These are phyloP conservation scores for Venturia nashicola DNA, from an alignment of 2,329 filamentous ascomycete genomes.

Conservation along the genomic window DNA sequence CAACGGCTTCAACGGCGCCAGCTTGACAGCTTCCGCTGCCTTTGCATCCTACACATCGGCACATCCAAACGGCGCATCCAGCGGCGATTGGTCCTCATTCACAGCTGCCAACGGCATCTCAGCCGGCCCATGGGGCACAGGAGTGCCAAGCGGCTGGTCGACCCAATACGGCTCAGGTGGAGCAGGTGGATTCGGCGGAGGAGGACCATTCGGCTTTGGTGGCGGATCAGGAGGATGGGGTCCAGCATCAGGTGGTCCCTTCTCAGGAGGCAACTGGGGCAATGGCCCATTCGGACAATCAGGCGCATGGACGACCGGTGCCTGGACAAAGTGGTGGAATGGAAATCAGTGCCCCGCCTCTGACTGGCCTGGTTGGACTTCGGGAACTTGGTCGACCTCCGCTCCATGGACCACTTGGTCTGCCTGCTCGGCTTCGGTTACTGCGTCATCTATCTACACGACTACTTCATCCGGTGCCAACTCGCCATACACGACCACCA, in stretches of 20 bases:
- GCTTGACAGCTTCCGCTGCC: neutral
- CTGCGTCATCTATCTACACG: slow-evolving; percentile 10
- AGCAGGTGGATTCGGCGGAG: neutral
- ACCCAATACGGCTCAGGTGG: slow-evolving; percentile 4
- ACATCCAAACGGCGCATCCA: slow-evolving; percentile 2
- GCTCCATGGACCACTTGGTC: slow-evolving; percentile 12
- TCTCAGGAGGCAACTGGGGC: neutral
- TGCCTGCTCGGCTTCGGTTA: slow-evolving; percentile 9
- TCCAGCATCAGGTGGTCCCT: neutral
- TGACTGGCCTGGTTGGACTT: slow-evolving; percentile 11
- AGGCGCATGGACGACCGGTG: slow-evolving; percentile 11
- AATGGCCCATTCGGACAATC: slow-evolving; percentile 6
- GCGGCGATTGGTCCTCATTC: slow-evolving; percentile 8
- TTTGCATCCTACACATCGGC: slow-evolving; percentile 4
- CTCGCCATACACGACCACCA: slow-evolving; percentile 6
- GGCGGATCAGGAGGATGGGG: slow-evolving; percentile 10
- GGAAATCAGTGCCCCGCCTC: slow-evolving; percentile 8
- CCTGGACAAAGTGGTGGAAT: slow-evolving; percentile 11
- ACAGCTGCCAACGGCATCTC: neutral
- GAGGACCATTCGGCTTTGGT: neutral
- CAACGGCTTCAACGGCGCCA: neutral
- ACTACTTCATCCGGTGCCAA: slow-evolving; percentile 1
- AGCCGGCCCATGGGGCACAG: slow-evolving; percentile 8
- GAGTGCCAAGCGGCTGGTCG: slow-evolving; percentile 1
- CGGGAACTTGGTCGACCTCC: slow-evolving; percentile 9